Percentiles rank a stretch among this genome's conserved stretches.
Evolutionary conservation across 371 early-diverging fungal species (phyloP).

Genomic region (Rhizopus arrhizus): DNA sequence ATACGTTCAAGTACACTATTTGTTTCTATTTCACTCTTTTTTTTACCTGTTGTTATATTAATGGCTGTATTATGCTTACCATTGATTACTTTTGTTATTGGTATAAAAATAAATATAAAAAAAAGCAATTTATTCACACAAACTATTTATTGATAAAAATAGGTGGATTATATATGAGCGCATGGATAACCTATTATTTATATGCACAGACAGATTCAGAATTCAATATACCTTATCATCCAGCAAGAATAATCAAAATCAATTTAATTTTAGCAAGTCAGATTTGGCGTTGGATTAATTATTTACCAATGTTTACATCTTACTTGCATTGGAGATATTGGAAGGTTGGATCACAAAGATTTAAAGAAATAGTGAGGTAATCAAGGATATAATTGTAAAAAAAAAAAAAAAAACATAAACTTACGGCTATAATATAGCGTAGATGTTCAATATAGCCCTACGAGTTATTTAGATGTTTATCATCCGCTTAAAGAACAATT

Average conservation of each 20-base stretch:
- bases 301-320: conserved; percentile 40
- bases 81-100: conserved; percentile 16
- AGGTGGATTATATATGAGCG: conserved; percentile 54
- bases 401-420: conserved; percentile 1
- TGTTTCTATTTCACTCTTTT: conserved; percentile 49
- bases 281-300: conserved; percentile 32
- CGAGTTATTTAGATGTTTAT: conserved; percentile 44
- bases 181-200: conserved; percentile 54
- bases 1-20: conserved; percentile 36
- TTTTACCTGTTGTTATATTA: conserved; percentile 38
- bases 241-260: conserved; percentile 44
- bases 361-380: conserved; percentile 47
- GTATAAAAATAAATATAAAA: not conserved
- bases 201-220: conserved; percentile 40
- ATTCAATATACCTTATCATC: conserved; percentile 50
- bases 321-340: conserved; percentile 51
- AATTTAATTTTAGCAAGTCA: conserved; percentile 33
- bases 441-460: conserved; percentile 35
- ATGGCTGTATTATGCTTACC: conserved; percentile 42
- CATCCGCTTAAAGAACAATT: conserved; percentile 26
- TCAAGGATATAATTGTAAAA: not conserved
- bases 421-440: conserved; percentile 20
- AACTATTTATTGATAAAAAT: not conserved
- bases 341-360: conserved; percentile 30
- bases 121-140: not conserved